These are phyloP conservation scores for Prunella vulgaris DNA, from an alignment of 257 asterid genomes.

Conservation along the genomic window DNA sequence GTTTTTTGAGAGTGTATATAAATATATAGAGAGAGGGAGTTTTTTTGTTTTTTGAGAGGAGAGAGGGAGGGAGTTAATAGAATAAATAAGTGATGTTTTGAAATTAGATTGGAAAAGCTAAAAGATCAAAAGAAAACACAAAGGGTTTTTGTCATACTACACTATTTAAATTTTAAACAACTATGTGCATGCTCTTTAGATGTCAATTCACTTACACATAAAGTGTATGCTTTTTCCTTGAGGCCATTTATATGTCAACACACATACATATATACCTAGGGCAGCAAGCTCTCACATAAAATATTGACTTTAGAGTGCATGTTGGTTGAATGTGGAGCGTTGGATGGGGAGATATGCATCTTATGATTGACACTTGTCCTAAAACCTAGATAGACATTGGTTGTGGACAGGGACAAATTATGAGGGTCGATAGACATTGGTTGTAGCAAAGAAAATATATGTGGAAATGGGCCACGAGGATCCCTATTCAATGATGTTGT, in stretches of 20 bases:
- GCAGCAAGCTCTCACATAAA: neutral
- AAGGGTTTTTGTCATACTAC: slow-evolving; percentile 14
- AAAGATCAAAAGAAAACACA: neutral
- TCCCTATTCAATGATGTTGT: slow-evolving; percentile 7
- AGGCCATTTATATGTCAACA: slow-evolving; percentile 21
- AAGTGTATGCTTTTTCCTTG: slow-evolving; percentile 4
- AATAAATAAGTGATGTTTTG: neutral
- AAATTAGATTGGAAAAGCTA: neutral
- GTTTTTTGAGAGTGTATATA: no score
- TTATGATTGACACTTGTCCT: slow-evolving; percentile 20
- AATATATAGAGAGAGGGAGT: no score
- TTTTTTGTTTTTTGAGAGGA: no score
- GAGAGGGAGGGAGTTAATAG: no score
- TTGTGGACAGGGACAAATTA: neutral
- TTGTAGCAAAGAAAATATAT: slow-evolving; percentile 1
- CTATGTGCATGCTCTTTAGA: neutral
- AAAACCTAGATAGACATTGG: neutral
- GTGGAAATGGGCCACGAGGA: slow-evolving; percentile 1
- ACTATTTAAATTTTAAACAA: neutral
- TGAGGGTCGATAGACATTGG: no score
- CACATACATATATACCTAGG: neutral
- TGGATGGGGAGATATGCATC: slow-evolving; percentile 10
- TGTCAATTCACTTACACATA: slow-evolving; percentile 7
- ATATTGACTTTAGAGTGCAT: neutral
- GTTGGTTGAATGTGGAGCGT: slow-evolving; percentile 21